Evolutionary conservation across 2,329 filamentous ascomycete species (phyloP), one percentile per base, ranked within the genome.

Genomic region (Septoria petroselini): DNA sequence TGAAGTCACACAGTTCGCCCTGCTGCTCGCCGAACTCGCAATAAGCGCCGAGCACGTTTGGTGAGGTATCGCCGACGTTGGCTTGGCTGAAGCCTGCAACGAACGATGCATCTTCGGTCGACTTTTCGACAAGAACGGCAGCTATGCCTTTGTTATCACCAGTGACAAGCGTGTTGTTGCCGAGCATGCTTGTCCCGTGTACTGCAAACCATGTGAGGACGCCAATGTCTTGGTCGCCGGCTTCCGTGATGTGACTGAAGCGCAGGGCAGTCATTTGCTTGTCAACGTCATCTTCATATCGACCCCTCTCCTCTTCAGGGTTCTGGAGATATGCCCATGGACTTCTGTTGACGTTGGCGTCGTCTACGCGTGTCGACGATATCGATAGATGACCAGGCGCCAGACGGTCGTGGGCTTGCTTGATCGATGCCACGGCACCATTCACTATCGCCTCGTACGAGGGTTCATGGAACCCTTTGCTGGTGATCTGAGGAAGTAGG

Each of bases 61-160:
- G 91, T 1, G 85, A 88, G 0, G 90, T 95, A 63, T 97, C 91
- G 17, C 89, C 91, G 15, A 95, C 89, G 58, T 85, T 95, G 8
- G 91, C 82, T 67, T 96, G 91, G 1, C 88, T 93, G 68, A 96
- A 97, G 3, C 89, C 91, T 2, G 91, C 90, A 1, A 96, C 87
- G 60, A 95, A 95, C 7, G 77, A 79, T 2, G 81, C 73, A n/a
- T 68, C 70, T 2, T 71, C 66, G 41, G 85, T 76, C 1, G 62
- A 63, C 58, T 85, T 79, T 66, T 97, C 91, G 45, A 96, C 84
- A 9, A 95, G 73, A 65, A 85, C 86, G 0, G 91, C 87, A 2
- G 91, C 91, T 5, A 95, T 88, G 9, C 91, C 91, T 71, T 97
- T 97, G 73, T 97, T 97, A 68, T 97, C 91, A n/a, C 88, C 91